Percentiles rank a stretch among this genome's conserved stretches.
These are phyloP conservation scores for Plasmopara viticola DNA, from an alignment of 352 stramenopile genomes.

Conservation along the genomic window DNA sequence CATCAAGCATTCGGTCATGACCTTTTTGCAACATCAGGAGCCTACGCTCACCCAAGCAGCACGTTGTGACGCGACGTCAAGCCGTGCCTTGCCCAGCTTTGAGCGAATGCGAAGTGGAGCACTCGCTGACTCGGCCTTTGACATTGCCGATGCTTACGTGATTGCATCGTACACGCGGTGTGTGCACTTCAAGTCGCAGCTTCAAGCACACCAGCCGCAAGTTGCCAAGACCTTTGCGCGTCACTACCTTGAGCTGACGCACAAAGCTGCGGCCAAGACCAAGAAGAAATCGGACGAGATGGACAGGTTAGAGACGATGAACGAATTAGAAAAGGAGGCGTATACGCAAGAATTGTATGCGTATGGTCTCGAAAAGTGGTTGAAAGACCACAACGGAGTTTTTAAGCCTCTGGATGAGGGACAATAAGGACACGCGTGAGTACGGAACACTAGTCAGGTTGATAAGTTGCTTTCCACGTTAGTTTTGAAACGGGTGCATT, in stretches of 20 bases:
- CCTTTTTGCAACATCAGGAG: slow-evolving; percentile 49
- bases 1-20: slow-evolving; percentile 73
- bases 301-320: slow-evolving; percentile 31
- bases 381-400: slow-evolving; percentile 33
- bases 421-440: background rate
- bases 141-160: slow-evolving; percentile 78
- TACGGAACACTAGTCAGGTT: slow-evolving; percentile 26
- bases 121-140: slow-evolving; percentile 50
- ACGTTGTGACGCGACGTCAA: slow-evolving; percentile 6
- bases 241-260: slow-evolving; percentile 38
- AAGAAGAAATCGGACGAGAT: slow-evolving; percentile 36
- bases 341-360: slow-evolving; percentile 41
- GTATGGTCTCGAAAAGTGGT: slow-evolving; percentile 47
- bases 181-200: slow-evolving; percentile 38
- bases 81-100: slow-evolving; percentile 17
- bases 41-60: slow-evolving; percentile 16
- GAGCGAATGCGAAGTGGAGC: slow-evolving; percentile 31
- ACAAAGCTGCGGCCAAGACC: slow-evolving; percentile 17
- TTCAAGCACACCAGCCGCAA: slow-evolving; percentile 19
- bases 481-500: slow-evolving; percentile 8
- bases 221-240: slow-evolving; percentile 33
- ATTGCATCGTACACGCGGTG: slow-evolving; percentile 65
- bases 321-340: slow-evolving; percentile 18
- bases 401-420: slow-evolving; percentile 8
- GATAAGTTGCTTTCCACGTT: slow-evolving; percentile 6